Percentiles rank a stretch among this genome's conserved stretches.
phyloP scores from a whole-genome alignment of 352 stramenopile species.

The Phytophthora sojae region DNA sequence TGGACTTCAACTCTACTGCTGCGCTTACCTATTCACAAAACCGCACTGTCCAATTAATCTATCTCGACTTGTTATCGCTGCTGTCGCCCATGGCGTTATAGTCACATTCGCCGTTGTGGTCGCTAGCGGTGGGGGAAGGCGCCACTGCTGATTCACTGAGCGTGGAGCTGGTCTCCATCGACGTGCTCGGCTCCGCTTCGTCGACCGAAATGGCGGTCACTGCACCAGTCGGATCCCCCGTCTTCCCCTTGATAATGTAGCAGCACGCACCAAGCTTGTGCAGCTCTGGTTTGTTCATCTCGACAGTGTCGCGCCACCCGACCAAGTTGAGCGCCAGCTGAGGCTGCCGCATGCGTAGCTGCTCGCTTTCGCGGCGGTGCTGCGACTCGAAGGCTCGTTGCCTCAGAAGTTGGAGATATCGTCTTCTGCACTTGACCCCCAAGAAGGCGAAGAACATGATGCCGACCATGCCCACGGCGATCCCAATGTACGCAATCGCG shows the following conservation, averaged over 20 bases:
- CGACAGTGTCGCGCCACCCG: slow-evolving; percentile 36
- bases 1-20: not conserved
- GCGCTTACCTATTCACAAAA: not conserved
- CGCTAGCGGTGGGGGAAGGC: not conserved
- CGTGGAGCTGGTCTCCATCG: slow-evolving; percentile 20
- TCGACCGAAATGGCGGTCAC: not conserved
- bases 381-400: slow-evolving; percentile 9
- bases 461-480: slow-evolving; percentile 17
- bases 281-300: slow-evolving; percentile 35
- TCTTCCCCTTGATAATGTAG: slow-evolving; percentile 23
- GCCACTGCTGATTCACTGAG: slow-evolving; percentile 4
- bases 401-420: not conserved
- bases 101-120: slow-evolving; percentile 1
- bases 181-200: slow-evolving; percentile 13
- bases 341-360: slow-evolving; percentile 27
- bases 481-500: slow-evolving; percentile 28
- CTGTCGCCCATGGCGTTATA: slow-evolving; percentile 16
- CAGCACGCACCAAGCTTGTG: slow-evolving; percentile 29
- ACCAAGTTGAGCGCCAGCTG: slow-evolving; percentile 35
- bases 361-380: slow-evolving; percentile 23
- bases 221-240: not conserved
- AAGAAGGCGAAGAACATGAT: slow-evolving; percentile 33
- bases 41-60: not conserved
- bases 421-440: slow-evolving; percentile 29
- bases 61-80: not conserved